A percentile compares a stretch with the other conserved stretches of the same genome.
These are phyloP conservation scores for Platismatia glauca DNA, from an alignment of 495 filamentous ascomycete species.

Conservation along the genomic window DNA sequence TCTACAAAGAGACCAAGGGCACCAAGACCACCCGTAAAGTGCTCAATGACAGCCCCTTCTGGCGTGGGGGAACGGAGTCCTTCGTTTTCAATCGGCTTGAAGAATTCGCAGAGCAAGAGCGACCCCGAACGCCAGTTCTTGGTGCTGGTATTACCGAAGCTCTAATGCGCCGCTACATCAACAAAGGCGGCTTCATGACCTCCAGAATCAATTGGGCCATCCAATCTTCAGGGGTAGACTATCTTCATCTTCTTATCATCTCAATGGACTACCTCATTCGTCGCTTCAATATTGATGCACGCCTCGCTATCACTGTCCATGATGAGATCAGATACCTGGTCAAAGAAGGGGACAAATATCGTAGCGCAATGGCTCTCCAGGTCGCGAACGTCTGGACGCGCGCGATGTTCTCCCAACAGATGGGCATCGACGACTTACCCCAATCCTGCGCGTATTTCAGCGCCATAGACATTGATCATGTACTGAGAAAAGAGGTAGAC, in stretches of 20 bases:
- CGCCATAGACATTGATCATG: conserved; percentile 86
- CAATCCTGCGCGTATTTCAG: conserved; percentile 93
- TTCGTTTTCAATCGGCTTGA: conserved; percentile 98
- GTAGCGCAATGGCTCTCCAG: conserved; percentile 82
- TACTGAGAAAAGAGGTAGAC: conserved; percentile 92
- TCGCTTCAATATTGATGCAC: conserved; percentile 74
- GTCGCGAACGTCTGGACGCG: conserved; percentile 94
- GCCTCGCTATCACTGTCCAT: conserved; percentile 89
- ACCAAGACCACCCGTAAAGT: conserved; percentile 60
- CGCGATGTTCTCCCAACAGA: conserved; percentile 92
- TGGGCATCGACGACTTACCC: conserved; percentile 90
- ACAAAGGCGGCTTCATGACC: conserved; percentile 86
- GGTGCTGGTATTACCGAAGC: conserved; percentile 96
- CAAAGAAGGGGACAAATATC: conserved; percentile 76
- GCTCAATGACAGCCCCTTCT: conserved; percentile 69
- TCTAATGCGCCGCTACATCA: conserved; percentile 76
- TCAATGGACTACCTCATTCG: conserved; percentile 89
- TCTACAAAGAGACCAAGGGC: conserved; percentile 88
- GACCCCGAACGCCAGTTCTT: conserved; percentile 84
- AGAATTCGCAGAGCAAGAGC: conserved; percentile 91
- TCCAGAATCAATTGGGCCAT: conserved; percentile 99
- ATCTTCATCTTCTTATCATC: conserved; percentile 88
- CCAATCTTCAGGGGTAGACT: conserved; percentile 94
- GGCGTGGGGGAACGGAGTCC: conserved; percentile 92
- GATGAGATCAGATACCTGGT: conserved; percentile 96